phyloP scores from a whole-genome alignment of 306 rosid genomes.

The Pyrus communis region DNA sequence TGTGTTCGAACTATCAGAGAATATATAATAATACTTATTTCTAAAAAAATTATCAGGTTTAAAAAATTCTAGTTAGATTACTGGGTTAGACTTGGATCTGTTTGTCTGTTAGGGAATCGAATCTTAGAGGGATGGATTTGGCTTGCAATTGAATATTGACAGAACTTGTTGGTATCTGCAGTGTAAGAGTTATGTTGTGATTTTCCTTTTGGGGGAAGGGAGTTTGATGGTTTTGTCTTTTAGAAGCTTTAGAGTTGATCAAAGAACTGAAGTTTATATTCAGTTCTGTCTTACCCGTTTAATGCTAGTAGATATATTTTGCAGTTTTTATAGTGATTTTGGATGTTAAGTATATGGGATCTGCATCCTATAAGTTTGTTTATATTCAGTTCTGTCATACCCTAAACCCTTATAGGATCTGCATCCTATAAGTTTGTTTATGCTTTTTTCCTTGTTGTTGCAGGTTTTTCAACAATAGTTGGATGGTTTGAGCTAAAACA shows the following conservation, averaged over 20 bases:
- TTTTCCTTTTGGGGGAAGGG: neutral
- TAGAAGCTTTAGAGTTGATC: neutral
- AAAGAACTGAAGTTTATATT: neutral
- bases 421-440: neutral
- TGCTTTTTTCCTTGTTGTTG: neutral
- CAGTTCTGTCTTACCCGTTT: neutral
- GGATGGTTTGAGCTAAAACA: neutral
- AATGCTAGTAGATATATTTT: neutral
- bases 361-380: neutral
- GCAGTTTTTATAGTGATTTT: neutral
- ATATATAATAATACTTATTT: too few species aligned
- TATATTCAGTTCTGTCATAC: neutral
- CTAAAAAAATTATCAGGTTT: too few species aligned
- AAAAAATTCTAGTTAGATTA: too few species aligned
- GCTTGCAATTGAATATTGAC: neutral
- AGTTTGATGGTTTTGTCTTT: neutral
- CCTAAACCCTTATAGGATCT: neutral
- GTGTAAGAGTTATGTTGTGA: neutral
- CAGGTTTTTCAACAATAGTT: neutral
- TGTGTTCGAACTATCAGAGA: too few species aligned
- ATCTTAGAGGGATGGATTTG: neutral
- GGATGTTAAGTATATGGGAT: neutral
- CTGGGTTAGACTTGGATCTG: neutral
- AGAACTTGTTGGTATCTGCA: neutral
- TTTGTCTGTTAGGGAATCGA: neutral